These are phyloP conservation scores for Fusarium falciforme DNA, from an alignment of 2,329 filamentous ascomycete species.

Conservation along the genomic window DNA sequence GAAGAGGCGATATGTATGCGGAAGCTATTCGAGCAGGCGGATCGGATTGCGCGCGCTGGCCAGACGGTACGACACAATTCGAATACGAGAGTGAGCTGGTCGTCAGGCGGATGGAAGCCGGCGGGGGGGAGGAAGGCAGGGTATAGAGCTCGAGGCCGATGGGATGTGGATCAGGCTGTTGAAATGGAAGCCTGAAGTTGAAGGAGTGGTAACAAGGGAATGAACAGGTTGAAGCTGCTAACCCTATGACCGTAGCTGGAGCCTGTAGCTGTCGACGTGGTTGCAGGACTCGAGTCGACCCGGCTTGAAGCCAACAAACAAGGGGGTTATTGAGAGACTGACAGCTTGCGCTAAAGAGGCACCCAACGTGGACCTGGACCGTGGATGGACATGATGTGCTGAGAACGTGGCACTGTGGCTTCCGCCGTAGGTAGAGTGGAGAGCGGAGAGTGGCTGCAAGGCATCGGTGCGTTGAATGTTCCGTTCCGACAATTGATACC, in stretches of 20 bases:
- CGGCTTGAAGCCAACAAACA: slow-evolving; percentile 1
- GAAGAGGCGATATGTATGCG: neutral
- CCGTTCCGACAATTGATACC: neutral
- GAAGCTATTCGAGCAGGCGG: slow-evolving; percentile 1
- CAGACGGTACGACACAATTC: slow-evolving; percentile 4
- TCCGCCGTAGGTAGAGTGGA: neutral
- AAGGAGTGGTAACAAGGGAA: neutral
- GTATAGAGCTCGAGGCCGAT: slow-evolving; percentile 17
- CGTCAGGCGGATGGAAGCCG: slow-evolving; percentile 7
- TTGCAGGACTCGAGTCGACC: neutral
- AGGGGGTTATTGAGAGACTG: slow-evolving; percentile 1
- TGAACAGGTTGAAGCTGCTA: neutral
- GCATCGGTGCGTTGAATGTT: neutral
- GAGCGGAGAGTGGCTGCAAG: neutral
- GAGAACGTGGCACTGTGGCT: slow-evolving; percentile 2
- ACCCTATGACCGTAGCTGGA: neutral
- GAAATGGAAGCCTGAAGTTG: slow-evolving; percentile 10
- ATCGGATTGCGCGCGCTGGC: slow-evolving; percentile 10
- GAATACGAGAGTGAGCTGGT: slow-evolving; percentile 29
- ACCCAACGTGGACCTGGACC: neutral
- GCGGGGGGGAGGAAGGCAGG: slow-evolving; percentile 15
- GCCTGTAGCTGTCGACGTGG: neutral
- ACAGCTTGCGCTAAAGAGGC: slow-evolving; percentile 9
- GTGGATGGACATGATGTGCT: slow-evolving; percentile 4
- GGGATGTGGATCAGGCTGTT: slow-evolving; percentile 19